These are phyloP conservation scores for Lumnitzera racemosa DNA, from an alignment of 345 rosid genomes.

Conservation along the genomic window DNA sequence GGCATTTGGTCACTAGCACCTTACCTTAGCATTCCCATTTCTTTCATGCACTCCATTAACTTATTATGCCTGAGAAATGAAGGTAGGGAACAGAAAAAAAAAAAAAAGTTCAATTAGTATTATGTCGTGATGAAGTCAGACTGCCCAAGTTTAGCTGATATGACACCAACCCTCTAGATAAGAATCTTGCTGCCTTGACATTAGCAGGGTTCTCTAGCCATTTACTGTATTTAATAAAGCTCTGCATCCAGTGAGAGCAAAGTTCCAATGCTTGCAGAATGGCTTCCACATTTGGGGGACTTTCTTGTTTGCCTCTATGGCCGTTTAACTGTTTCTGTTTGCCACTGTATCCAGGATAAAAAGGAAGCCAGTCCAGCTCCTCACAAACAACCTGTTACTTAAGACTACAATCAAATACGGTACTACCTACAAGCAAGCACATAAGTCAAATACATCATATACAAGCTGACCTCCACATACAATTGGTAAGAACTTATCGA, in stretches of 20 bases:
- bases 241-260: constrained; percentile 92
- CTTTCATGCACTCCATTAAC: constrained; percentile 65
- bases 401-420: constrained; percentile 7
- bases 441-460: constrained; percentile 11
- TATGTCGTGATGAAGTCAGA: background rate
- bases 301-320: constrained; percentile 48
- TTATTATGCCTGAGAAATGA: constrained; percentile 60
- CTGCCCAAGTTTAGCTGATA: no score
- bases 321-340: constrained; percentile 39
- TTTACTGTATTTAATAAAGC: constrained; percentile 89
- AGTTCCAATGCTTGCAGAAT: constrained; percentile 57
- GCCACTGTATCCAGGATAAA: constrained; percentile 43
- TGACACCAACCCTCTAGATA: constrained; percentile 68
- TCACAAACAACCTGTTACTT: constrained; percentile 78
- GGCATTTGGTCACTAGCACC: constrained; percentile 15
- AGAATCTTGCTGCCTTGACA: constrained; percentile 79
- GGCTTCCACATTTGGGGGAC: constrained; percentile 71
- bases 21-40: constrained; percentile 57
- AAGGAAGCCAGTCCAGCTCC: constrained; percentile 93
- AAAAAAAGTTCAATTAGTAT: constrained; percentile 4
- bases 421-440: constrained; percentile 4
- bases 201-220: constrained; percentile 88
- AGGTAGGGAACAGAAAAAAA: background rate
- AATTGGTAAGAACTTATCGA: constrained; percentile 92
- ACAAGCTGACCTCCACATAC: constrained; percentile 80